phyloP scores from a whole-genome alignment of 805 yeast genomes.

The Pichia membranifaciens region DNA sequence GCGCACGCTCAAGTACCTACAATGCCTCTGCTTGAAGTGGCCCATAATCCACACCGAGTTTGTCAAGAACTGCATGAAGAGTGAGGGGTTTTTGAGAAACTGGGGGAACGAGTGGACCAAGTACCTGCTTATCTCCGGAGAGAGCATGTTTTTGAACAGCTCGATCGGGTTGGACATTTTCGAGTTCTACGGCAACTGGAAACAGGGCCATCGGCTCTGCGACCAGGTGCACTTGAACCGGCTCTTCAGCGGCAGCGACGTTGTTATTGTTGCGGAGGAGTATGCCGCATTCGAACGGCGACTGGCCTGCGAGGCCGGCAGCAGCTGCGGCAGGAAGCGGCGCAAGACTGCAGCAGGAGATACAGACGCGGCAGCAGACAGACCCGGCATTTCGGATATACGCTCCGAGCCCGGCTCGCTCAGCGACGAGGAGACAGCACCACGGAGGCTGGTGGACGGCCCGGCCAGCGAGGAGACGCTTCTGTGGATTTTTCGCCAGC shows the following conservation, averaged over 20 bases:
- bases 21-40: constrained; percentile 78
- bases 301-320: not conserved
- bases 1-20: constrained; percentile 71
- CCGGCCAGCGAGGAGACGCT: constrained; percentile 2
- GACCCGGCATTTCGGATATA: not conserved
- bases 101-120: constrained; percentile 39
- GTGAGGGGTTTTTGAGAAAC: constrained; percentile 8
- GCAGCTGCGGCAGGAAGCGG: not conserved
- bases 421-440: not conserved
- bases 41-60: constrained; percentile 64
- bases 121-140: constrained; percentile 70
- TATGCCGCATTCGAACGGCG: not conserved
- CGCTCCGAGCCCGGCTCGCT: too few relatives aligned
- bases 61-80: constrained; percentile 42
- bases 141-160: constrained; percentile 36
- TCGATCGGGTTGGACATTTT: constrained; percentile 43
- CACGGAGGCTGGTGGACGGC: constrained; percentile 2
- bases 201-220: constrained; percentile 26
- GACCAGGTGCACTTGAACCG: constrained; percentile 40
- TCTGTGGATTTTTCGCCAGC: constrained; percentile 9
- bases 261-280: constrained; percentile 34
- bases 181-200: constrained; percentile 36
- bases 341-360: not conserved
- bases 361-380: constrained; percentile 4
- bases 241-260: constrained; percentile 29